These are phyloP conservation scores for Cynanchum wilfordii DNA, from an alignment of 257 asterid genomes.

Conservation along the genomic window DNA sequence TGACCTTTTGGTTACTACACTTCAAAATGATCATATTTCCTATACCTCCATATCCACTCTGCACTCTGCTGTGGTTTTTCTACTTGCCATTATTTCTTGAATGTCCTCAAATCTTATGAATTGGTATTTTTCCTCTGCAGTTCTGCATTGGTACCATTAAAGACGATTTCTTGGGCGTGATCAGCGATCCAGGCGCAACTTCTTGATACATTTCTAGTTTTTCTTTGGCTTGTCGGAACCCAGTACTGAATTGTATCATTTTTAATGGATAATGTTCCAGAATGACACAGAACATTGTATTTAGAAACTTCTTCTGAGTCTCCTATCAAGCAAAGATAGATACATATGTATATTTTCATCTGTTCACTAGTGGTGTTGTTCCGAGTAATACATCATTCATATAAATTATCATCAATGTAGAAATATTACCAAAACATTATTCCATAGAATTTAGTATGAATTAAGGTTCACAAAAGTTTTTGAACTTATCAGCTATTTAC, in stretches of 20 bases:
- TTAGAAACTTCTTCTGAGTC: not conserved
- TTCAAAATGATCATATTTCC: not conserved
- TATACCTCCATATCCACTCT: not conserved
- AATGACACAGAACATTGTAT: not conserved
- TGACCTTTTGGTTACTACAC: not conserved
- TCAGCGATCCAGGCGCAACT: conserved; percentile 79
- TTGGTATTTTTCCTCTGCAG: conserved; percentile 31
- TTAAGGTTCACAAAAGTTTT: no score
- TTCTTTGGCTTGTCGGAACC: not conserved
- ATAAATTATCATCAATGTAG: no score
- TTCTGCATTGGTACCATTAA: conserved; percentile 92
- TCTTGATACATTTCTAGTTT: conserved; percentile 31
- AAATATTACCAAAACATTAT: no score
- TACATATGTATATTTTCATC: not conserved
- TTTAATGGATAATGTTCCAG: not conserved
- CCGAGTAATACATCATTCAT: not conserved
- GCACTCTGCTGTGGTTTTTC: not conserved
- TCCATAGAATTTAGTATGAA: no score
- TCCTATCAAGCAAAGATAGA: not conserved
- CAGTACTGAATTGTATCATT: not conserved
- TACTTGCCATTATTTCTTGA: not conserved
- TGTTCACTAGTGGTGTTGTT: not conserved
- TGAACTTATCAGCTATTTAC: no score
- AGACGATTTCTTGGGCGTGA: conserved; percentile 93
- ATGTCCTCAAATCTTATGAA: not conserved